These are phyloP conservation scores for Vitellaria paradoxa DNA, from an alignment of 179 eudicot genomes.

Conservation along the genomic window DNA sequence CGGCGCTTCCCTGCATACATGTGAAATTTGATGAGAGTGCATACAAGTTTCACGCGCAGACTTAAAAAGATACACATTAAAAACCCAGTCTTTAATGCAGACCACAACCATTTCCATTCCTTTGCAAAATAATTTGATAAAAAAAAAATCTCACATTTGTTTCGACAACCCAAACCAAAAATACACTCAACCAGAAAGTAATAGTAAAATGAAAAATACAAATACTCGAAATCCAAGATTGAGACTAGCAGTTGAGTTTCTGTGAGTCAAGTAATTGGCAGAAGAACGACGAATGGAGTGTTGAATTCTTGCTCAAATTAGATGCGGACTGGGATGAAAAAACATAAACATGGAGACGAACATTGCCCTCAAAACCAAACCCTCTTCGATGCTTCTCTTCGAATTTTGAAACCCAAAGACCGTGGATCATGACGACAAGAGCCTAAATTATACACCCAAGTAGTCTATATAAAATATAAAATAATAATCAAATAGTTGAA, in stretches of 20 bases:
- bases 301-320: not conserved
- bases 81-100: slow-evolving; percentile 20
- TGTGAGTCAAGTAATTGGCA: not conserved
- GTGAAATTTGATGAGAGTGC: slow-evolving; percentile 17
- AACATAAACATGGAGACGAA: slow-evolving; percentile 37
- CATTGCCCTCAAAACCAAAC: slow-evolving; percentile 27
- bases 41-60: slow-evolving; percentile 32
- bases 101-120: slow-evolving; percentile 20
- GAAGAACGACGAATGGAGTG: not conserved
- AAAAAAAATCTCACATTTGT: slow-evolving; percentile 3
- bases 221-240: slow-evolving; percentile 1
- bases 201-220: slow-evolving; percentile 1
- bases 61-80: slow-evolving; percentile 16
- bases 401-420: slow-evolving; percentile 33
- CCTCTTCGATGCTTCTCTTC: slow-evolving; percentile 36
- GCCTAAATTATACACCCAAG: not conserved
- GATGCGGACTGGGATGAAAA: slow-evolving; percentile 10
- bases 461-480: not conserved
- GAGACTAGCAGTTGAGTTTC: not conserved
- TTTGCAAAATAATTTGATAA: slow-evolving; percentile 18
- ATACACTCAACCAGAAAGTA: slow-evolving; percentile 9
- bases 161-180: slow-evolving; percentile 25
- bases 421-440: slow-evolving; percentile 21
- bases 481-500: slow-evolving; percentile 25
- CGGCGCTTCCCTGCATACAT: no score